Evolutionary conservation across 805 yeast genomes (phyloP), one percentile per base, ranked within the genome.

Genomic region (Barnettozyma sucrosica): DNA sequence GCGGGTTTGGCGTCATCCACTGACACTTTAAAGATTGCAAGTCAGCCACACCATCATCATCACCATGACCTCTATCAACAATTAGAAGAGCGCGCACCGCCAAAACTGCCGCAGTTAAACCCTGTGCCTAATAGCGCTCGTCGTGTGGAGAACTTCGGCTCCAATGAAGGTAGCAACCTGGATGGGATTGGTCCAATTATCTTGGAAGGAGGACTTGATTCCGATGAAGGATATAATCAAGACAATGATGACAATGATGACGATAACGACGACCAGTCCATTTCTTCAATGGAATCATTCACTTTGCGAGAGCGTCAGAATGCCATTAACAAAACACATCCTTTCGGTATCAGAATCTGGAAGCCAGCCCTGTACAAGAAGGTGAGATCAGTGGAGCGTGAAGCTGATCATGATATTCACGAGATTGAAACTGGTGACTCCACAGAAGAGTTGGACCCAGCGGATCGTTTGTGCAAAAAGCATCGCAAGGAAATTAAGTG

Each of bases 261-360:
- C 7, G 55, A 51, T 26, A 63, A 59, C 18, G 72, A 63, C 20
- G 68, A 56, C 33, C 65, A 62, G 9, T 76, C 74, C 23, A 67
- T 77, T 6, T 63, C 76, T 1, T 80, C 95, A 0, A 62, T 79
- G 24, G 97, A 92, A 64, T 85, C 96, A 5, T 83, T 86, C 62
- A 93, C 96, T 5, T 73, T 92, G 46, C 75, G 93, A 51, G 96
- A 90, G 56, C 81, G 97, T 54, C 99, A 93, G 66, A 90, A 87
- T 56, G 99, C 99, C 14, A 93, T 93, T 62, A 93, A 93, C 62
- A 82, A 86, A 45, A 89, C 97, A 5, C 99, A 93, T 70, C 99
- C 99, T 0, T 93, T 93, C 60, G 99, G 99, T 75, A 92, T 93
- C 41, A 84, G 96, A 65, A 88, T 93, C 58, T 93, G 99, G 99